Conservation (phyloP, 495 filamentous ascomycete genomes). For the Aspergillus wentii region DNA sequence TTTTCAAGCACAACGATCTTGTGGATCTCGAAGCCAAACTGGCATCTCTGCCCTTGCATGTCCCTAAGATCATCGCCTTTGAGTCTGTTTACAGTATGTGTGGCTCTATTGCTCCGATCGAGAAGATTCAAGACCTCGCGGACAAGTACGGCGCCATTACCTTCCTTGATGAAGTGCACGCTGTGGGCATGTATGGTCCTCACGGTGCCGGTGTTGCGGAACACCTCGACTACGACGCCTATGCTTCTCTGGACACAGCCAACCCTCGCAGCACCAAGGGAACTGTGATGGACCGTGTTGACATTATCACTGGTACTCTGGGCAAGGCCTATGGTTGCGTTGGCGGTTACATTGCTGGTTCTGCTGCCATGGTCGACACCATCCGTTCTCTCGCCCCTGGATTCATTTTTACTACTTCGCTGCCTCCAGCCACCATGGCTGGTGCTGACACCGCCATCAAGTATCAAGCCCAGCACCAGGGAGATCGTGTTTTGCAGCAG, state of each 20-base stretch:
- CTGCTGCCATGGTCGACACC: conserved; percentile 84
- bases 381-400: conserved; percentile 93
- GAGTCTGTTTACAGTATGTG: conserved; percentile 99
- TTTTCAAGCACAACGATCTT: conserved; percentile 97
- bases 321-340: conserved; percentile 98
- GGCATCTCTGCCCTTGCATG: conserved; percentile 72
- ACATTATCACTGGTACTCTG: conserved; percentile 95
- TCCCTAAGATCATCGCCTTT: conserved; percentile 97
- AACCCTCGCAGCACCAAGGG: conserved; percentile 57
- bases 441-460: conserved; percentile 89
- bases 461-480: conserved; percentile 76
- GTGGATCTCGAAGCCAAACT: conserved; percentile 86
- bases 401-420: conserved; percentile 97
- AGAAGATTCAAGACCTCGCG: conserved; percentile 89
- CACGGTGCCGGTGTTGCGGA: conserved; percentile 95
- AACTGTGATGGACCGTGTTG: conserved; percentile 90
- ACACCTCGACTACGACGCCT: conserved; percentile 83
- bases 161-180: conserved; percentile 97
- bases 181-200: conserved; percentile 98
- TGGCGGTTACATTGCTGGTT: conserved; percentile 94
- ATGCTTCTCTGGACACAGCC: conserved; percentile 53
- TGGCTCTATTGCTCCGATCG: conserved; percentile 92
- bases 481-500: conserved; percentile 87
- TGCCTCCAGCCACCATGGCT: conserved; percentile 95
- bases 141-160: conserved; percentile 98